phyloP scores from a whole-genome alignment of 805 yeast species.

The Yarrowia osloensis region DNA sequence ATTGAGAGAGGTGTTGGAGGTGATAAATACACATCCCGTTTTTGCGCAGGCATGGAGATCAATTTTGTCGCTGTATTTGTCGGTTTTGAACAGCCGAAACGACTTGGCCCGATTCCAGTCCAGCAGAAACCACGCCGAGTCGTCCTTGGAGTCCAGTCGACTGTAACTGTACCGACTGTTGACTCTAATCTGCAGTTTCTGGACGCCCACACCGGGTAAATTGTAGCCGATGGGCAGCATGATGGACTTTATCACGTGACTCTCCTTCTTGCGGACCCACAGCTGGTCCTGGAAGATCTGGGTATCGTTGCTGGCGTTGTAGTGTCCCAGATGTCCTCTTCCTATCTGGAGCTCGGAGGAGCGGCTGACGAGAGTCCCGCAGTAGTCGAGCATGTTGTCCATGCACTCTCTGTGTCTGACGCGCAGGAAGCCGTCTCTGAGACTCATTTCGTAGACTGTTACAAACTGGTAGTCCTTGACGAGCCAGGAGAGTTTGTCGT shows the following conservation, averaged over 20 bases:
- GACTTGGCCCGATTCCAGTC: constrained; percentile 8
- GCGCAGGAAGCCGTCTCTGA: not conserved
- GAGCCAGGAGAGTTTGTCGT: not conserved
- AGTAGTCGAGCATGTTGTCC: not conserved
- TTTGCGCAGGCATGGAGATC: not conserved
- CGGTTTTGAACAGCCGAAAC: not conserved
- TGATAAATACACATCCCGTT: not conserved
- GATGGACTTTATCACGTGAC: not conserved
- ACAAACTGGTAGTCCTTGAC: not conserved
- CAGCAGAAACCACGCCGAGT: constrained; percentile 21
- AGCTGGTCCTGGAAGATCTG: constrained; percentile 19
- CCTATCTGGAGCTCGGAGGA: not conserved
- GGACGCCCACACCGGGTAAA: constrained; percentile 8
- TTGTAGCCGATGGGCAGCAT: constrained; percentile 8
- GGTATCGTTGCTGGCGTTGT: not conserved
- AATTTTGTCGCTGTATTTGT: constrained; percentile 17
- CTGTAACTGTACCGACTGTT: not conserved
- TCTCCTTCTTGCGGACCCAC: not conserved
- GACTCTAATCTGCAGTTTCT: not conserved
- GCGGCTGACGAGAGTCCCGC: not conserved
- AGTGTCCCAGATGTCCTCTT: constrained; percentile 10
- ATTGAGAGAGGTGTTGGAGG: not conserved
- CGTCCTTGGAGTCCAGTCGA: not conserved
- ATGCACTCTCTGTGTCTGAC: not conserved
- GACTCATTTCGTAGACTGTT: constrained; percentile 12